Evolutionary conservation across 2,329 filamentous ascomycete genomes (phyloP), one percentile per base, ranked within the genome.

Genomic region (Clonostachys rosea): DNA sequence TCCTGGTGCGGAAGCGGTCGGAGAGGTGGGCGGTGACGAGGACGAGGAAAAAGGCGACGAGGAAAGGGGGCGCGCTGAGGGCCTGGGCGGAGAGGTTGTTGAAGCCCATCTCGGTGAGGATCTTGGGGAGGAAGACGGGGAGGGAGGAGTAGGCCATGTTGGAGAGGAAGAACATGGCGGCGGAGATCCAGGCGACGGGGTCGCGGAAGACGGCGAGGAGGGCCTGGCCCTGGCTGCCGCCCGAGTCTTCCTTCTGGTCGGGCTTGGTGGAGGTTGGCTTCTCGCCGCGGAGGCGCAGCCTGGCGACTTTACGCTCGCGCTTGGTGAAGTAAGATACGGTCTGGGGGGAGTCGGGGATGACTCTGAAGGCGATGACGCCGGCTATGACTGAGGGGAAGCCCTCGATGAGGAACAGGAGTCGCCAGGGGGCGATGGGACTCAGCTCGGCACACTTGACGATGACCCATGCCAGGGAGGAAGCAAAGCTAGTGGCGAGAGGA

Each of bases 131-230:
- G 62, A 95, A 95, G 43, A 94, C 88, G 4, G 91, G 91, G 61
- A 95, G 83, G 18, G 87, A 92, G 59, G 84, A 84, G 70, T 95
- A 96, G 12, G 90, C 87, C 62, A 95, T 86, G 66, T 96, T 95
- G 59, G 87, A 84, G 64, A 86, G 82, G 71, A 95, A 91, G 73
- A 95, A 89, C 80, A 95, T 95, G 56, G 81, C 66, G 1, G 89
- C 86, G 5, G 87, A 87, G 40, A 92, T 73, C 69, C 89, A 92
- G 39, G 63, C 59, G 47, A 64, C 53, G 43, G 65, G 65, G 49
- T 67, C 64, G 34, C 50, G 43, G 44, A 68, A 56, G 13, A 68
- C 59, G 50, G 77, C 68, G 13, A 81, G 59, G 39, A 87, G 73
- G 54, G 87, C 83, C 33, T 64, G 63, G 56, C 73, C 67, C 37